A percentile compares a stretch with the other conserved stretches of the same genome.
Conservation (phyloP, 2,329 filamentous ascomycete species). For the Neonectria hederae region DNA sequence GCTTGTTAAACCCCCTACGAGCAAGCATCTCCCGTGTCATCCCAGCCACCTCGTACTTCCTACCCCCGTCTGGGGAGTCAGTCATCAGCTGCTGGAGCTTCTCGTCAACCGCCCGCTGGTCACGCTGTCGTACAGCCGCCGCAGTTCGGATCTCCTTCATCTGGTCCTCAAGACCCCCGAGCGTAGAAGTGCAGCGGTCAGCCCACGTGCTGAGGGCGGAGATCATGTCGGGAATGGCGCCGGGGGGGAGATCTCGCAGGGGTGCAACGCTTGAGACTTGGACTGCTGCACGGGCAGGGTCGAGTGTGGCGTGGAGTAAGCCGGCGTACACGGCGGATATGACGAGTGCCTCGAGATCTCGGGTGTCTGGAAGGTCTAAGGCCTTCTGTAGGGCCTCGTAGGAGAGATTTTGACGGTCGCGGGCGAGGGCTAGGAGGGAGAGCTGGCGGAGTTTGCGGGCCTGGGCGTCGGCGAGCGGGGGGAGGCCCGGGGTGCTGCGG, state of each 20-base stretch:
- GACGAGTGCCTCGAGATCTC: slow-evolving; percentile 85
- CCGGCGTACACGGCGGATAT: slow-evolving; percentile 89
- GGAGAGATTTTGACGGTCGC: slow-evolving; percentile 72
- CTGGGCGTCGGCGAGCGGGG: slow-evolving; percentile 77
- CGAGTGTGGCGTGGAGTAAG: slow-evolving; percentile 82
- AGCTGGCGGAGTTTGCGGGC: slow-evolving; percentile 88
- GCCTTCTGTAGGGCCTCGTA: slow-evolving; percentile 75
- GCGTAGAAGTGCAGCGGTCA: slow-evolving; percentile 76
- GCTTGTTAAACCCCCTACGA: slow-evolving; percentile 45
- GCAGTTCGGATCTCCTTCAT: slow-evolving; percentile 71
- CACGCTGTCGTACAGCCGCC: slow-evolving; percentile 63
- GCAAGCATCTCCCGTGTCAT: slow-evolving; percentile 38
- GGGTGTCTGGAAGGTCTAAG: slow-evolving; percentile 72
- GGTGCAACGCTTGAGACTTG: slow-evolving; percentile 83
- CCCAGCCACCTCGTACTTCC: slow-evolving; percentile 42
- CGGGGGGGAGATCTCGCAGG: slow-evolving; percentile 84
- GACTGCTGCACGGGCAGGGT: slow-evolving; percentile 78
- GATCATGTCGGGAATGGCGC: slow-evolving; percentile 75
- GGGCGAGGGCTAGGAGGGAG: slow-evolving; percentile 83
- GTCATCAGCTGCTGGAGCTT: slow-evolving; percentile 60
- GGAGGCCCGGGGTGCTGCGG: slow-evolving; percentile 63
- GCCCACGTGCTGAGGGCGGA: slow-evolving; percentile 78
- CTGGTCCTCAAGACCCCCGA: slow-evolving; percentile 79
- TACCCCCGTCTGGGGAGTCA: slow-evolving; percentile 53
- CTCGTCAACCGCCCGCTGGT: slow-evolving; percentile 58